Evolutionary conservation across 1,139 yeast species (phyloP).

Genomic region (Sugiyamaella castrensis): DNA sequence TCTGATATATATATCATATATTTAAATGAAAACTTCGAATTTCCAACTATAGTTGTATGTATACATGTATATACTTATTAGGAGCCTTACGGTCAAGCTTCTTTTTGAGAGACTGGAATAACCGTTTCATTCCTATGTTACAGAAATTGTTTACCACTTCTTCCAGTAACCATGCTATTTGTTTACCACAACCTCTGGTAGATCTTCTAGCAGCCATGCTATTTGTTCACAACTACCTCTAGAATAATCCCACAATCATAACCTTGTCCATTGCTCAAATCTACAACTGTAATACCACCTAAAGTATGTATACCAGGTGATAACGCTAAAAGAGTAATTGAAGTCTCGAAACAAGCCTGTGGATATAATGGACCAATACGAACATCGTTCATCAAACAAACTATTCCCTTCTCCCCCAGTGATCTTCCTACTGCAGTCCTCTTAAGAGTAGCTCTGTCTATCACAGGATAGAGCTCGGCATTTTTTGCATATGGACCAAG

Average conservation of each 20-base stretch:
- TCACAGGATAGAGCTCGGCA: slow-evolving; percentile 5
- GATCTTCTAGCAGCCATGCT: no score
- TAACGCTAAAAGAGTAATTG: slow-evolving; percentile 57
- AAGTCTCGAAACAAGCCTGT: slow-evolving; percentile 61
- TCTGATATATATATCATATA: not conserved
- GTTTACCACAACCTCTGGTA: no score
- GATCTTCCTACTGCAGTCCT: slow-evolving; percentile 36
- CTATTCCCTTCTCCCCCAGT: slow-evolving; percentile 37
- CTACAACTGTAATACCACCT: slow-evolving; percentile 63
- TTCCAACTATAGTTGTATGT: no score
- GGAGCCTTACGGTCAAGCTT: no score
- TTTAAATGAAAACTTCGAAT: no score
- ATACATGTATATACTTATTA: no score
- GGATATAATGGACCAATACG: slow-evolving; percentile 62
- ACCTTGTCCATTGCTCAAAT: slow-evolving; percentile 62
- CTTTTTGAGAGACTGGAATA: no score
- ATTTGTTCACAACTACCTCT: slow-evolving; percentile 52
- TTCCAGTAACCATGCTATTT: no score
- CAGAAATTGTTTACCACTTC: no score
- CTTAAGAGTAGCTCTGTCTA: slow-evolving; percentile 25
- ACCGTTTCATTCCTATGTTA: no score
- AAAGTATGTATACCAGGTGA: slow-evolving; percentile 63
- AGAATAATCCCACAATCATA: slow-evolving; percentile 68
- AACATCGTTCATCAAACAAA: slow-evolving; percentile 64
- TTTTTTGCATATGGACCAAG: not conserved